Evolutionary conservation across 495 filamentous ascomycete species (phyloP).

Genomic region (Podospora sp.): DNA sequence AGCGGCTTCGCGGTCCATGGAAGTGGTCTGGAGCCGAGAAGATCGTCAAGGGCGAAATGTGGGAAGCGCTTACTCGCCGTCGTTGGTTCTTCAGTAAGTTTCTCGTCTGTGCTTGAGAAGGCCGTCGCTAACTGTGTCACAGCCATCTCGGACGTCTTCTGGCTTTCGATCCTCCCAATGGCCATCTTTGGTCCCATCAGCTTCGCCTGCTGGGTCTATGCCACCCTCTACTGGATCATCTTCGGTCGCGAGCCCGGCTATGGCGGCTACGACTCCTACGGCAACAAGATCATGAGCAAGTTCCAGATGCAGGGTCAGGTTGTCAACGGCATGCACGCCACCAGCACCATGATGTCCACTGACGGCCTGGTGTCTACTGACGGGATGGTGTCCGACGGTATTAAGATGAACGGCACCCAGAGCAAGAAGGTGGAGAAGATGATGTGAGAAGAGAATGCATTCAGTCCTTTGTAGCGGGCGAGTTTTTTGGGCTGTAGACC

Average conservation of each 20-base stretch:
- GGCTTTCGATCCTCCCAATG: constrained; percentile 32
- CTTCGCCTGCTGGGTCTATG: constrained; percentile 27
- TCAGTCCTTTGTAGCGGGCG: not conserved
- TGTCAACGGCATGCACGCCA: not conserved
- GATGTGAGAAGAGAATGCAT: not conserved
- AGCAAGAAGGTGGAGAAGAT: not conserved
- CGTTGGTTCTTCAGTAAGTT: constrained; percentile 38
- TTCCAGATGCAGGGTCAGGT: not conserved
- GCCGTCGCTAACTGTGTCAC: constrained; percentile 23
- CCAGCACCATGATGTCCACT: no score
- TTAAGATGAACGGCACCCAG: not conserved
- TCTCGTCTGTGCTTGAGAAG: constrained; percentile 38
- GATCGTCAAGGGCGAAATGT: constrained; percentile 42
- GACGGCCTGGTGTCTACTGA: not conserved
- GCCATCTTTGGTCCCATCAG: constrained; percentile 39
- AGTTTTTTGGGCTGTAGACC: no score
- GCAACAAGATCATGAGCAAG: constrained; percentile 1
- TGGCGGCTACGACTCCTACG: constrained; percentile 16
- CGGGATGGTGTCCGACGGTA: not conserved
- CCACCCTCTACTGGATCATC: constrained; percentile 15
- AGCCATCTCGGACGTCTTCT: constrained; percentile 28
- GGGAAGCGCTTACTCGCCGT: constrained; percentile 37
- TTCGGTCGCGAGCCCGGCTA: constrained; percentile 20
- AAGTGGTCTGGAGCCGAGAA: constrained; percentile 40
- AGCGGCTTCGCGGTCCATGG: constrained; percentile 38